Conservation (phyloP, 2,329 filamentous ascomycete genomes). For the Sporothrix variecibatus region DNA sequence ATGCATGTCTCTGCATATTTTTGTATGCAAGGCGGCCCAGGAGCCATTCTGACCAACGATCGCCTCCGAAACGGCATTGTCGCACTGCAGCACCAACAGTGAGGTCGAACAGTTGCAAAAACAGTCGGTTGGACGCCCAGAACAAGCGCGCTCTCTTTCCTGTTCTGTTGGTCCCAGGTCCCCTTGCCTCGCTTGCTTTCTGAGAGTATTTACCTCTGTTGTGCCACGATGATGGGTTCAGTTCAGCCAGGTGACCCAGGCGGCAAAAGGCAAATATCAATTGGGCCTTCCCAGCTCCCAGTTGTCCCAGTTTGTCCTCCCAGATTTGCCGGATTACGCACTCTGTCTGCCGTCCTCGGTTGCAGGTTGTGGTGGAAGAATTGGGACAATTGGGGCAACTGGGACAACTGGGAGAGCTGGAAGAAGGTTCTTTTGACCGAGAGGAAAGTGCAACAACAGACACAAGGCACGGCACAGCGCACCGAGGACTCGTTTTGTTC, state of each 20-base stretch:
- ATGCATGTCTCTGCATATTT: not conserved
- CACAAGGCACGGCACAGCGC: not conserved
- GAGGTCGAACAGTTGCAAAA: not conserved
- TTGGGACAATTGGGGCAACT: too few species aligned
- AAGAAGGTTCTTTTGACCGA: not conserved
- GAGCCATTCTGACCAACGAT: conserved; percentile 11
- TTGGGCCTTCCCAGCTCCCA: not conserved
- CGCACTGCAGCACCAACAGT: not conserved
- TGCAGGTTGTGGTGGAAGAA: not conserved
- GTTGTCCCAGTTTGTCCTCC: not conserved
- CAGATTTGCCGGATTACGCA: not conserved
- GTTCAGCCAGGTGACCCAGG: not conserved
- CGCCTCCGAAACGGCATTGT: not conserved
- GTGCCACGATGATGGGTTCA: not conserved
- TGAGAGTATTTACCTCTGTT: not conserved
- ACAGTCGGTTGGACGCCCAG: not conserved
- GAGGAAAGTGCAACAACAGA: not conserved
- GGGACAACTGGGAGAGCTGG: too few species aligned
- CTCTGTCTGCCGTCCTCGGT: not conserved
- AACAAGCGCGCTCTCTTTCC: conserved; percentile 12
- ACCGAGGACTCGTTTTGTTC: not conserved
- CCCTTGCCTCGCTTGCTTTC: too few species aligned
- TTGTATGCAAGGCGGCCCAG: conserved; percentile 10
- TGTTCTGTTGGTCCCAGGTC: not conserved
- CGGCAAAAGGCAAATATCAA: not conserved